These are phyloP conservation scores for Flaveria sonorensis DNA, from an alignment of 129 eudicot genomes.

Conservation along the genomic window DNA sequence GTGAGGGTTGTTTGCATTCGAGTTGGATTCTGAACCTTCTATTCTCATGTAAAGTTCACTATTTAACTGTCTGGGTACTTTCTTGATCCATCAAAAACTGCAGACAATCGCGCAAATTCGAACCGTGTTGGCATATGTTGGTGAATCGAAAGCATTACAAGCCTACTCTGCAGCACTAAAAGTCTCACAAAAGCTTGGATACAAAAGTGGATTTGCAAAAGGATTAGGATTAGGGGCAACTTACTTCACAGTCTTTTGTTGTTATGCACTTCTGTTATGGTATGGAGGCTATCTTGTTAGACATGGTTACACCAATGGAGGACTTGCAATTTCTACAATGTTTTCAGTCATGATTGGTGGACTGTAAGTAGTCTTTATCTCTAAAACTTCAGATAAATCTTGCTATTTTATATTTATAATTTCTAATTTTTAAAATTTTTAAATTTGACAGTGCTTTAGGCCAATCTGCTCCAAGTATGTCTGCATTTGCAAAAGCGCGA, in stretches of 20 bases:
- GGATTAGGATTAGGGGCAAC: constrained; percentile 98
- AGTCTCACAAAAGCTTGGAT: constrained; percentile 78
- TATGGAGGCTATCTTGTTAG: constrained; percentile 96
- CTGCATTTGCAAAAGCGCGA: constrained; percentile 93
- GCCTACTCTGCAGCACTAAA: constrained; percentile 78
- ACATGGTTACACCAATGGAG: constrained; percentile 93
- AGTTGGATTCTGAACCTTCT: neutral
- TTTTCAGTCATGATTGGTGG: constrained; percentile 98
- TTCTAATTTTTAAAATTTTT: neutral
- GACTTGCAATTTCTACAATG: constrained; percentile 97
- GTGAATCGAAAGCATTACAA: constrained; percentile 81
- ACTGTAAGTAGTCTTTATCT: constrained; percentile 56
- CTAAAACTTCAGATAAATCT: neutral
- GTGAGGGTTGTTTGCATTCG: neutral
- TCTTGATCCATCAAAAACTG: constrained; percentile 36
- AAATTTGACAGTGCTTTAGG: constrained; percentile 65
- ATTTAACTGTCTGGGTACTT: constrained; percentile 2
- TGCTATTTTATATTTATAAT: neutral
- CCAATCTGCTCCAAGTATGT: constrained; percentile 94
- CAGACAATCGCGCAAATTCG: constrained; percentile 95
- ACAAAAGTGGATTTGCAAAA: constrained; percentile 88
- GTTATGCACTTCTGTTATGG: constrained; percentile 95
- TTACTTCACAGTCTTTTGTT: constrained; percentile 88
- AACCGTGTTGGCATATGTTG: constrained; percentile 81
- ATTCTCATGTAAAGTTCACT: neutral